A percentile compares a stretch with the other conserved stretches of the same genome.
These are phyloP conservation scores for Apostasia shenzhenica DNA, from an alignment of 106 monocot genomes.

Conservation along the genomic window DNA sequence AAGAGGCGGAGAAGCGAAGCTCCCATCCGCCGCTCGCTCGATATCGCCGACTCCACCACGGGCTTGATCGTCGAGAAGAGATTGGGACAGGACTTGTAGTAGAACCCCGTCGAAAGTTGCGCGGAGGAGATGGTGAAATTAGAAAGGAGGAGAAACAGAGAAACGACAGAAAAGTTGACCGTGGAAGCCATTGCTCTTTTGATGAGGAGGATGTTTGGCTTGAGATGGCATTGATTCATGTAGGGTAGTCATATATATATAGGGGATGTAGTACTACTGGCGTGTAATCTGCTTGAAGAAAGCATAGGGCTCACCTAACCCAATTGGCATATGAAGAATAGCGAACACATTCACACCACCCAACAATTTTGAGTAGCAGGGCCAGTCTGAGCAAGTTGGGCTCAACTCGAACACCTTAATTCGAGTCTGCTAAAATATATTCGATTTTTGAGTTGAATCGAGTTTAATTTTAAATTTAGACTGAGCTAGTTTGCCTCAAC, in stretches of 20 bases:
- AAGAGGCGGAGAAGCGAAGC: conserved; percentile 56
- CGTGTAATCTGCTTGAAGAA: no score
- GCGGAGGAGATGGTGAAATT: conserved; percentile 20
- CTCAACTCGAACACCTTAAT: no score
- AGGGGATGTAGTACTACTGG: neutral
- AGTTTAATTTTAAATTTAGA: no score
- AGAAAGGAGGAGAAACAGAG: conserved; percentile 8
- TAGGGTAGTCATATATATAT: neutral
- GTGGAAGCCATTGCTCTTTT: conserved; percentile 10
- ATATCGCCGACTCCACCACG: conserved; percentile 40
- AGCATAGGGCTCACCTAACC: neutral
- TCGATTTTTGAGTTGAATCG: no score
- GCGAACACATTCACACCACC: no score
- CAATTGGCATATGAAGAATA: neutral
- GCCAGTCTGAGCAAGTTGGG: no score
- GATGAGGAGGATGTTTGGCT: neutral
- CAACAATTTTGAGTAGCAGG: no score
- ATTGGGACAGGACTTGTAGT: conserved; percentile 35
- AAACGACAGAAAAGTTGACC: neutral
- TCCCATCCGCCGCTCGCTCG: conserved; percentile 42
- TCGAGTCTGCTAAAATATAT: no score
- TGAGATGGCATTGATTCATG: neutral
- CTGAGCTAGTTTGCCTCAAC: no score
- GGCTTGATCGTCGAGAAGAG: conserved; percentile 30
- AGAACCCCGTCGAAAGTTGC: conserved; percentile 40